Evolutionary conservation across 352 stramenopile genomes (phyloP).

Genomic region (Detonula confervacea): DNA sequence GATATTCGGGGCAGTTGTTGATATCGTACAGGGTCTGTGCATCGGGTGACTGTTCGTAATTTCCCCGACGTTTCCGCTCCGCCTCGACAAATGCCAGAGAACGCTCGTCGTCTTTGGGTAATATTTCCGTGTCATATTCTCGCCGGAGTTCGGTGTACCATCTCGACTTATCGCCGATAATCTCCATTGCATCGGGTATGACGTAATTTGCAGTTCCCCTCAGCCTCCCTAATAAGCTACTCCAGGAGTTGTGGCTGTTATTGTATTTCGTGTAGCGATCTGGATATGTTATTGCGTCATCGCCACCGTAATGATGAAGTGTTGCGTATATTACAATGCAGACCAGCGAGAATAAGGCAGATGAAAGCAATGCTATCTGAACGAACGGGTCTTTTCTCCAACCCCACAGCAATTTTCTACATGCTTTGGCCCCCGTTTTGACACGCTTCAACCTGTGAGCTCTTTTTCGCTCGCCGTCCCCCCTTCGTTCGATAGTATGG

Average conservation of each 20-base stretch:
- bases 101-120: slow-evolving; percentile 48
- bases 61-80: slow-evolving; percentile 18
- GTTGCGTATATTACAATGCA: slow-evolving; percentile 25
- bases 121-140: slow-evolving; percentile 47
- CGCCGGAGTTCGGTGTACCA: slow-evolving; percentile 50
- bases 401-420: not conserved
- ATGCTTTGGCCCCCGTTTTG: slow-evolving; percentile 15
- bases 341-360: slow-evolving; percentile 35
- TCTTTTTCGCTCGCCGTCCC: slow-evolving; percentile 45
- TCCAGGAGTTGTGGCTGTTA: slow-evolving; percentile 12
- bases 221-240: slow-evolving; percentile 26
- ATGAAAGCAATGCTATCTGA: slow-evolving; percentile 20
- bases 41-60: slow-evolving; percentile 20
- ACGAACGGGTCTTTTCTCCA: slow-evolving; percentile 7
- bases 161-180: slow-evolving; percentile 38
- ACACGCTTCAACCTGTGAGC: slow-evolving; percentile 33
- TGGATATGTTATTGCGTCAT: not conserved
- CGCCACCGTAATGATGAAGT: not conserved
- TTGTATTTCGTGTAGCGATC: slow-evolving; percentile 12
- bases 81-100: slow-evolving; percentile 30
- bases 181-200: slow-evolving; percentile 47
- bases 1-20: slow-evolving; percentile 76
- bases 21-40: slow-evolving; percentile 70
- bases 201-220: slow-evolving; percentile 33
- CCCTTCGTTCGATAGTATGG: slow-evolving; percentile 48